phyloP scores from a whole-genome alignment of 129 eudicot genomes.

The Artemisia tridentata region DNA sequence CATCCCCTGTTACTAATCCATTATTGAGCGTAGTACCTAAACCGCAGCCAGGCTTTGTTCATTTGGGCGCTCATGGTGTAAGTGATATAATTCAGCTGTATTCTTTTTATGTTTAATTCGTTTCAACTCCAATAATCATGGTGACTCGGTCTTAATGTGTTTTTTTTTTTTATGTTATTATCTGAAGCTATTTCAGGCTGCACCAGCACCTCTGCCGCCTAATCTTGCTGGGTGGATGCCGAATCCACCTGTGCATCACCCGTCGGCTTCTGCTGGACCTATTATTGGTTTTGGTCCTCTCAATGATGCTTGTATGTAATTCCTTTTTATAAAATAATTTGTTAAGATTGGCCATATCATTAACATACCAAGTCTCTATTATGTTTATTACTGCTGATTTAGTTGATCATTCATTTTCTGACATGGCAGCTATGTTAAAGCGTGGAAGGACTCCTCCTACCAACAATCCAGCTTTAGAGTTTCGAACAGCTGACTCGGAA shows the following conservation, averaged over 20 bases:
- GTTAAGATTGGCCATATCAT: not conserved
- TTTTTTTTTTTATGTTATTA: conserved; percentile 9
- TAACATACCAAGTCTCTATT: not conserved
- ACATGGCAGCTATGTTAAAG: conserved; percentile 50
- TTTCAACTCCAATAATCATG: conserved; percentile 17
- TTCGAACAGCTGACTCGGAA: conserved; percentile 74
- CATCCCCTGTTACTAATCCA: conserved; percentile 68
- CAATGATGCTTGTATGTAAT: conserved; percentile 52
- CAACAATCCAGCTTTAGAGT: conserved; percentile 53
- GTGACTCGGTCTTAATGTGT: conserved; percentile 16
- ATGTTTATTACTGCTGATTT: conserved; percentile 6
- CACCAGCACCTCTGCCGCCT: conserved; percentile 60
- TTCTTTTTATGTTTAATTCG: not conserved
- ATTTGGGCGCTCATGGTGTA: conserved; percentile 77
- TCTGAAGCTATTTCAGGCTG: conserved; percentile 65
- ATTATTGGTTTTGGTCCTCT: conserved; percentile 63
- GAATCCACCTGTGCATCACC: conserved; percentile 65
- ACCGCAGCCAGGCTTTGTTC: conserved; percentile 62
- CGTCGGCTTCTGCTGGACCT: conserved; percentile 74
- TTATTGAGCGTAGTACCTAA: conserved; percentile 57
- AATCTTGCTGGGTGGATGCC: conserved; percentile 76
- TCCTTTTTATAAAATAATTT: conserved; percentile 9
- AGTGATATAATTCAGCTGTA: conserved; percentile 29
- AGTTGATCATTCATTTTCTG: conserved; percentile 5
- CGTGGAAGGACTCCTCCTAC: conserved; percentile 76